phyloP scores from a whole-genome alignment of 805 yeast genomes.

The Saccharomycopsis fibuligera region DNA sequence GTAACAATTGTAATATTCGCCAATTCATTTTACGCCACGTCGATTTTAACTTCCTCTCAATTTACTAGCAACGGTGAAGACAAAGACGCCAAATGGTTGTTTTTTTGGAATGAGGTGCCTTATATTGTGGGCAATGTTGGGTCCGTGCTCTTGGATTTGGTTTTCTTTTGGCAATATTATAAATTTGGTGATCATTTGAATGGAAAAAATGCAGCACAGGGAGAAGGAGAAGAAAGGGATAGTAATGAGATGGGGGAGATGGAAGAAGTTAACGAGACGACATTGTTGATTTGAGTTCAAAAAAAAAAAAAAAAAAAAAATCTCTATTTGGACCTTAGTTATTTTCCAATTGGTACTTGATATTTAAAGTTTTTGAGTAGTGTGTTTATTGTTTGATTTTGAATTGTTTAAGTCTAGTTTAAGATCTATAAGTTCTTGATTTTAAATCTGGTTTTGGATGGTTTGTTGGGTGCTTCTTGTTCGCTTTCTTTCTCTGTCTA shows the following conservation, averaged over 20 bases:
- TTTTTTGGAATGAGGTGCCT: conserved; percentile 67
- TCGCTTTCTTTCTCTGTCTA: too few relatives aligned
- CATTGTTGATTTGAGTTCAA: too few relatives aligned
- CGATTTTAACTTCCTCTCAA: conserved; percentile 62
- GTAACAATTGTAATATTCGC: conserved; percentile 61
- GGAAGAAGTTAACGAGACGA: background rate
- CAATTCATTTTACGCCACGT: conserved; percentile 67
- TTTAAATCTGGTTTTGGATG: too few relatives aligned
- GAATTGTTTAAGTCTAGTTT: too few relatives aligned
- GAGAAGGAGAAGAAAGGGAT: background rate
- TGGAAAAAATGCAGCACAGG: background rate
- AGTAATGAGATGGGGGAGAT: background rate
- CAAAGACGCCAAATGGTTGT: conserved; percentile 36
- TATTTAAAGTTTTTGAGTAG: too few relatives aligned
- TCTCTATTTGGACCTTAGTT: too few relatives aligned
- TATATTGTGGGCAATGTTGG: conserved; percentile 83
- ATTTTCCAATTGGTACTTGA: too few relatives aligned
- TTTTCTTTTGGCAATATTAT: conserved; percentile 56
- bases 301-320: too few relatives aligned
- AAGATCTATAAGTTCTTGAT: too few relatives aligned
- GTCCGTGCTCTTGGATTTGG: conserved; percentile 69
- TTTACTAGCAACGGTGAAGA: conserved; percentile 31
- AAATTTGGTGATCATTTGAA: background rate
- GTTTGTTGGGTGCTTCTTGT: too few relatives aligned
- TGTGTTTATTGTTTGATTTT: too few relatives aligned